Evolutionary conservation across 2,329 filamentous ascomycete species (phyloP), one percentile per base, ranked within the genome.

Genomic region (Pseudofabraea citricarpa): DNA sequence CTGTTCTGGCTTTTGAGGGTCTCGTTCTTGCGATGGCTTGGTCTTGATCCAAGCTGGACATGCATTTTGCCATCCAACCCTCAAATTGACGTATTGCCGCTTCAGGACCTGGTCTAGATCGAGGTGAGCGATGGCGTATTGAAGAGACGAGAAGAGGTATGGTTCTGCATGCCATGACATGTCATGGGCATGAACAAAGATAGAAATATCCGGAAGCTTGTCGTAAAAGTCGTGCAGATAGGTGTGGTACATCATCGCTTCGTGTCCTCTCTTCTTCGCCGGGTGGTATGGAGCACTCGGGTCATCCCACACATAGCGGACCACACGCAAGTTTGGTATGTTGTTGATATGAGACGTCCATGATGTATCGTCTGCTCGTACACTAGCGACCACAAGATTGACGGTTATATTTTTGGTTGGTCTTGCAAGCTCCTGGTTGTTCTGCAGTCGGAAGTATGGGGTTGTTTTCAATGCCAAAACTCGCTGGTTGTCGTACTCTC

Each of bases 191-290:
- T 83, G 79, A 60, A 80, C 72, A 62, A 84, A 79, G 51, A 83
- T 71, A 26, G 68, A 67, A 48, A 81, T 67, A 43, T 80, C 76
- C 3, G 76, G 71, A 4, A 83, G 68, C 5, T 66, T 55, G 48
- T 82, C 70, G 62, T 83, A 83, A 58, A 75, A 71, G 56, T 80
- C 75, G 52, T 80, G 72, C 54, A 83, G 72, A 60, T 78, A 82
- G 38, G 70, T 74, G 26, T 81, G 67, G 56, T 83, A 82, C 5
- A 79, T 72, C 64, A 79, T 75, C 23, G 75, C 78, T 61, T 84
- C 80, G 53, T 79, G 75, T 29, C 80, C 80, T 57, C 79, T 80
- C 53, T 77, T 75, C 46, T 70, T 67, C 1, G 73, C 73, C 2
- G 74, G 70, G 45, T 73, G 72, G 19, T 72, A 63, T 13, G 61